Evolutionary conservation across 2,329 filamentous ascomycete genomes (phyloP).

Genomic region (Cordyceps tenuipes): DNA sequence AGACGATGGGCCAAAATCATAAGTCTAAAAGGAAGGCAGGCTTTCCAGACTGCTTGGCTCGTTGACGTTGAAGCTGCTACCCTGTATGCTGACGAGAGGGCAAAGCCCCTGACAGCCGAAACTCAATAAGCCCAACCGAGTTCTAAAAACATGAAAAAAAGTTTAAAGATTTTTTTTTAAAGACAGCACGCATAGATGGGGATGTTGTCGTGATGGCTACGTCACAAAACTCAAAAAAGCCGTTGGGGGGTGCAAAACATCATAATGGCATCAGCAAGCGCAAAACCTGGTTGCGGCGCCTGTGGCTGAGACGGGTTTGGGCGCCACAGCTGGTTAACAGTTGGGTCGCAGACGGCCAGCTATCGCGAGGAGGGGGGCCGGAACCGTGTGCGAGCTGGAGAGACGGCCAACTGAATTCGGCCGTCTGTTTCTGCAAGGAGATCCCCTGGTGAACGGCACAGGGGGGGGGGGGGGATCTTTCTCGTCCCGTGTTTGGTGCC

Average conservation of each 20-base stretch:
- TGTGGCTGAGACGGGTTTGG: conserved; percentile 6
- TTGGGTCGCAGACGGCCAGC: not conserved
- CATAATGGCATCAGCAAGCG: conserved; percentile 9
- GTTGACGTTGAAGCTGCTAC: not conserved
- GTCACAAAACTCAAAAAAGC: conserved; percentile 2
- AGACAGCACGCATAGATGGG: not conserved
- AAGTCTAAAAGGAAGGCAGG: not conserved
- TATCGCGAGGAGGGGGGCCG: not conserved
- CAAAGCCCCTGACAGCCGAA: not conserved
- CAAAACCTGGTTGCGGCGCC: not conserved
- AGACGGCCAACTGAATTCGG: not conserved
- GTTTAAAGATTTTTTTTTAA: too few species aligned
- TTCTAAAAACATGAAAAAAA: not conserved
- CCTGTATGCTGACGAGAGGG: too few species aligned
- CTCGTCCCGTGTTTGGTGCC: not conserved
- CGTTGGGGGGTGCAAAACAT: conserved; percentile 6
- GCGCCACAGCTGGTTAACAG: not conserved
- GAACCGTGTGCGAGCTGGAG: not conserved
- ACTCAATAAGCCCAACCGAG: not conserved
- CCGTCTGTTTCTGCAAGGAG: not conserved
- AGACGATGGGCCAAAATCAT: too few species aligned
- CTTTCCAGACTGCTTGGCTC: not conserved
- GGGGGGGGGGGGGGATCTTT: not conserved
- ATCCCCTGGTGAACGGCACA: not conserved
- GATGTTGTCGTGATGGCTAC: conserved; percentile 5